phyloP scores from a whole-genome alignment of 2,329 filamentous ascomycete genomes.

The Penicillium janthinellum region DNA sequence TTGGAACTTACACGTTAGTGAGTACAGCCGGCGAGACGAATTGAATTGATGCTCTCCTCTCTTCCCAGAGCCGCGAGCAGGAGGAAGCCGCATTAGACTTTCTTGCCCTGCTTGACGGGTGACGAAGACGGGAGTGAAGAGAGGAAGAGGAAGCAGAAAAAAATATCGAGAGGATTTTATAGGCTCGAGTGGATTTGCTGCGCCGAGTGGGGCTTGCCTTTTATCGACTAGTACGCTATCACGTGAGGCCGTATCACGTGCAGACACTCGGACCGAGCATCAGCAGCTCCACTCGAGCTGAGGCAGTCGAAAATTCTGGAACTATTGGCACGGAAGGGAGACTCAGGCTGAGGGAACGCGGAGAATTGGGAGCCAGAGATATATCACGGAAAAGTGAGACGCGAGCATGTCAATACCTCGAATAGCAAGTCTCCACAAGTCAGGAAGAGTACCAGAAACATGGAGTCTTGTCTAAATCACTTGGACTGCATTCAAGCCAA shows the following conservation, averaged over 20 bases:
- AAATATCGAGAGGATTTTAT: constrained; percentile 35
- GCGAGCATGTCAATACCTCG: not conserved
- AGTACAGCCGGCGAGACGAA: not conserved
- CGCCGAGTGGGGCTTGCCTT: not conserved
- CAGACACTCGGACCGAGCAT: not conserved
- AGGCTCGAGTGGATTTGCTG: constrained; percentile 26
- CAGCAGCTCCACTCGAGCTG: constrained; percentile 17
- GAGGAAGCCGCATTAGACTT: constrained; percentile 21
- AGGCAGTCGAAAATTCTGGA: not conserved
- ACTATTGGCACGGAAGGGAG: not conserved
- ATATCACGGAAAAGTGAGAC: too few species aligned
- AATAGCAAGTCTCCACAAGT: not conserved
- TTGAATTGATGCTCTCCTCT: not conserved
- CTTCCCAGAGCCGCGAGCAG: not conserved
- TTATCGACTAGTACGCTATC: not conserved
- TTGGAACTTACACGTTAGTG: constrained; percentile 20
- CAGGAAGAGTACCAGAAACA: not conserved
- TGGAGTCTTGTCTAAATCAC: not conserved
- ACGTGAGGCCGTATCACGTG: not conserved
- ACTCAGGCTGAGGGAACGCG: not conserved
- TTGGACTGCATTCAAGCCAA: not conserved
- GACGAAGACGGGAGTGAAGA: constrained; percentile 6
- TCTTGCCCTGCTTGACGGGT: constrained; percentile 2
- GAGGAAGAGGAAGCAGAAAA: constrained; percentile 26
- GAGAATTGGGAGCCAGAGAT: not conserved